A percentile compares a stretch with the other conserved stretches of the same genome.
Conservation (phyloP, 208 protist species). For the Jaenimonas drosophilae region DNA sequence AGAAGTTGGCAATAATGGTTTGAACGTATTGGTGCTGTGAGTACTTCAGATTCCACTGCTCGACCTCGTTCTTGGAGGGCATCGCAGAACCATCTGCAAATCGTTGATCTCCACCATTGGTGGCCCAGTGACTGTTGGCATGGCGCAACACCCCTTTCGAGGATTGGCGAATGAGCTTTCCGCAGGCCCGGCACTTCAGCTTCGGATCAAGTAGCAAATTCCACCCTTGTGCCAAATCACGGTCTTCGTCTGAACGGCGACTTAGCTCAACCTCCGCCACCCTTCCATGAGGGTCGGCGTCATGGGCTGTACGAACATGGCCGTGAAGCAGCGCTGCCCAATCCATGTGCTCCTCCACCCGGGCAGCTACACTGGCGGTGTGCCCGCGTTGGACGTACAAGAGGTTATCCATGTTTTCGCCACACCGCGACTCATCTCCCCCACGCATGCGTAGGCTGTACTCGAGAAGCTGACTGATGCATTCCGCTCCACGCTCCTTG, state of each 20-base stretch:
- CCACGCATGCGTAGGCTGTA: slow-evolving; percentile 13
- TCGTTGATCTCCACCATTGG: no score
- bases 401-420: slow-evolving; percentile 42
- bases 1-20: no score
- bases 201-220: no score
- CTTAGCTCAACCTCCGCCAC: no score
- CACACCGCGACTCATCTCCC: background rate
- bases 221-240: no score
- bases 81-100: no score
- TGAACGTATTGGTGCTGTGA: slow-evolving; percentile 28
- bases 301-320: slow-evolving; percentile 26
- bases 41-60: slow-evolving; percentile 31
- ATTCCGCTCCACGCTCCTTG: slow-evolving; percentile 55
- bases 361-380: slow-evolving; percentile 55
- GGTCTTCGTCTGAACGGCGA: no score
- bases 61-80: slow-evolving; percentile 12
- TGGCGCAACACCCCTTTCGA: no score
- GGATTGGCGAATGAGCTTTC: slow-evolving; percentile 26
- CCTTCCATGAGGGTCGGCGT: no score
- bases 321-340: slow-evolving; percentile 41
- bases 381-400: slow-evolving; percentile 66
- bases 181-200: slow-evolving; percentile 40
- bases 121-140: no score
- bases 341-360: slow-evolving; percentile 26
- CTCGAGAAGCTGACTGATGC: slow-evolving; percentile 50